Evolutionary conservation across 2,329 filamentous ascomycete genomes (phyloP).

Genomic region (Capronia coronata): DNA sequence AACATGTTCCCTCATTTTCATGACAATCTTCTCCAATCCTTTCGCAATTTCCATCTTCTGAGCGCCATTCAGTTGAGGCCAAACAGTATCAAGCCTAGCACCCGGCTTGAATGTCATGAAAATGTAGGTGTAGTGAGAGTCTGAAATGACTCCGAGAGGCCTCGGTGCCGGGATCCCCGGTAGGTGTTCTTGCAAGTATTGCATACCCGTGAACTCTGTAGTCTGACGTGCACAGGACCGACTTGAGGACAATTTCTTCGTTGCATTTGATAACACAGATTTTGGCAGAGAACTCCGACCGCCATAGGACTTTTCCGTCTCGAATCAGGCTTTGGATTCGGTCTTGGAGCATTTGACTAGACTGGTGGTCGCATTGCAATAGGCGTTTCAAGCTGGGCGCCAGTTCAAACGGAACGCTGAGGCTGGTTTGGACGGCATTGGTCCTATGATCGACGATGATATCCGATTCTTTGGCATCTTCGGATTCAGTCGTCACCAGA

Average conservation of each 20-base stretch:
- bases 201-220: background rate
- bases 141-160: background rate
- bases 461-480: too few relatives aligned
- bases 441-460: too few relatives aligned
- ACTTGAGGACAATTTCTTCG: background rate
- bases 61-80: background rate
- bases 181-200: background rate
- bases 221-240: background rate
- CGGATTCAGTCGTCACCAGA: too few relatives aligned
- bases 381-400: too few relatives aligned
- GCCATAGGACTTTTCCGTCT: background rate
- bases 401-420: too few relatives aligned
- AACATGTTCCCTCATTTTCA: background rate
- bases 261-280: background rate
- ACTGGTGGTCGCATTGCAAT: too few relatives aligned
- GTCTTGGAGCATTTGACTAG: too few relatives aligned
- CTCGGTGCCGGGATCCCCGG: background rate
- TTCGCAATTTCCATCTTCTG: background rate
- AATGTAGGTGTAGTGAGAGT: background rate
- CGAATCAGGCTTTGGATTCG: too few relatives aligned
- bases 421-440: too few relatives aligned
- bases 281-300: background rate
- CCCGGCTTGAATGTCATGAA: background rate
- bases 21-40: background rate
- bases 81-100: background rate